Conservation (phyloP, 495 filamentous ascomycete species). For the Xylaria sp. region DNA sequence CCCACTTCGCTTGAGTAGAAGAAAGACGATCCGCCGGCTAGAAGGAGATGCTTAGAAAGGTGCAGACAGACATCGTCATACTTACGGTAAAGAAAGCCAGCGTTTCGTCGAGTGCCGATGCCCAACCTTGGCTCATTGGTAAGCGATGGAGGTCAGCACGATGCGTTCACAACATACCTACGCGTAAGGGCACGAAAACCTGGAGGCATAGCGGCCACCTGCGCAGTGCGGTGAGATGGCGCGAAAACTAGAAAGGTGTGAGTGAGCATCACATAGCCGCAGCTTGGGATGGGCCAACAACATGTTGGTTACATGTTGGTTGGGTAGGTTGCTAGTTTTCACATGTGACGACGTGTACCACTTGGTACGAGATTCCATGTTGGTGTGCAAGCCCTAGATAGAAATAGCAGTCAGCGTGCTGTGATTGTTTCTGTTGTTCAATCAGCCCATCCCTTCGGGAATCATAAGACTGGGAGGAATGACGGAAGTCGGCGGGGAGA, state of each 20-base stretch:
- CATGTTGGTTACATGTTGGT: background rate
- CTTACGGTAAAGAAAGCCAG: conserved; percentile 1
- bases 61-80: conserved; percentile 19
- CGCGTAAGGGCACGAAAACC: background rate
- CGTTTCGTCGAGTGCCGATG: background rate
- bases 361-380: background rate
- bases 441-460: conserved; percentile 2
- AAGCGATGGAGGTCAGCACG: background rate
- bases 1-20: background rate
- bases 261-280: conserved; percentile 6
- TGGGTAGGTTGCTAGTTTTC: too few relatives aligned
- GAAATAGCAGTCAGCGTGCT: background rate
- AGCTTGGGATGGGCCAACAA: background rate
- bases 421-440: background rate
- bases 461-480: conserved; percentile 10
- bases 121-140: background rate
- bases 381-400: background rate
- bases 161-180: background rate
- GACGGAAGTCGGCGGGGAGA: conserved; percentile 3
- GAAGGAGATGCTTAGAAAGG: background rate
- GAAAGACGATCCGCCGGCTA: conserved; percentile 12
- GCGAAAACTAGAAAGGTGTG: background rate
- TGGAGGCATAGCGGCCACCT: background rate
- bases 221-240: background rate
- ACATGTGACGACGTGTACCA: background rate